Evolutionary conservation across 2,329 filamentous ascomycete species (phyloP), one percentile per base, ranked within the genome.

Genomic region (Biscogniauxia marginata): DNA sequence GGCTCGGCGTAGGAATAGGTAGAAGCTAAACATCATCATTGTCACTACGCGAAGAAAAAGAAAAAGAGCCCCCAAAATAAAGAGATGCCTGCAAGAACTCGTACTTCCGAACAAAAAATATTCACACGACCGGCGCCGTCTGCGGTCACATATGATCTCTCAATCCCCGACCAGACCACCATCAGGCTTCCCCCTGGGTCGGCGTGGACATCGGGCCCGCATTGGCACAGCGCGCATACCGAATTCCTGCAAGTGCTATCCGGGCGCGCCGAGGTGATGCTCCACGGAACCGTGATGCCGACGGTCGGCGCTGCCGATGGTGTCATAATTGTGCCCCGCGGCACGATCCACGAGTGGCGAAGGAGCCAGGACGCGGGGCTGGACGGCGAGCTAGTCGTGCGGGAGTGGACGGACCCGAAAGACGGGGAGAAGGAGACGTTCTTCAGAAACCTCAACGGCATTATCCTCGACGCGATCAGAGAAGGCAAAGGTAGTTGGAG

Each of bases 111-210:
- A 23, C 58, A 62, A 39, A 24, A 49, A 18, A 54, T 52, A 2
- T 66, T 66, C 56, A 56, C 56, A 20, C 55, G 63, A 18, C 56
- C 84, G 30, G 82, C 82, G 1, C 88, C 88, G 0, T 87, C 87
- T 21, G 82, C 83, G 54, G 90, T 77, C 0, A 86, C 87, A 54
- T 90, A 67, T 50, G 63, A 79, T 61, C 72, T 81, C 19, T 73
- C 75, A 0, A 54, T 57, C 4, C 60, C 64, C 1, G 66, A 67
- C 34, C 66, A 72, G 25, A 74, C 77, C 9, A 76, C 71, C 5
- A 78, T 81, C 51, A 74, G 72, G 1, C 70, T 81, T 0, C 78
- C 78, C 0, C 52, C 59, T 0, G 58, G 65, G 7, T 81, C 79
- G 1, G 68, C 67, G 3, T 82, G 79, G 79, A 74, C 75, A 7